phyloP scores from a whole-genome alignment of 805 yeast genomes.

The Yarrowia porcina region DNA sequence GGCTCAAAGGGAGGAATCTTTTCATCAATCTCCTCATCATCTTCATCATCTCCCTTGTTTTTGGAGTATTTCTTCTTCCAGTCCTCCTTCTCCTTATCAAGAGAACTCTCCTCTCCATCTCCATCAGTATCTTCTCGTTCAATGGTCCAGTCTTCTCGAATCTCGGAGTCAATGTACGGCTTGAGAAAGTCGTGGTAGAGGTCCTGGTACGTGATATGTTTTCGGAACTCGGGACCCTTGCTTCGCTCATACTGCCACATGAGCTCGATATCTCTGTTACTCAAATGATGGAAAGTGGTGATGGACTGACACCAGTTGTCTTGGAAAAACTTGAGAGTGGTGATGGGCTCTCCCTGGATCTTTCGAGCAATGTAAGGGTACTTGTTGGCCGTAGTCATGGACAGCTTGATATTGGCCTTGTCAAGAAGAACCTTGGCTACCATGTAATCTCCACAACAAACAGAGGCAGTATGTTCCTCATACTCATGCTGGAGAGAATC shows the following conservation, averaged over 20 bases:
- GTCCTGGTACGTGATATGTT: conserved; percentile 37
- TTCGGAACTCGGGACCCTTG: conserved; percentile 28
- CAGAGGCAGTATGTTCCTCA: conserved; percentile 29
- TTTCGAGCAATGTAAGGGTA: conserved; percentile 29
- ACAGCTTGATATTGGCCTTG: conserved; percentile 26
- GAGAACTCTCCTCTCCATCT: conserved; percentile 2
- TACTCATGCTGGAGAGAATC: conserved; percentile 28
- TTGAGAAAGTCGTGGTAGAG: conserved; percentile 33
- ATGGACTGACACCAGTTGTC: conserved; percentile 37
- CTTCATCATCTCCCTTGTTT: background rate
- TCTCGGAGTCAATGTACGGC: conserved; percentile 28
- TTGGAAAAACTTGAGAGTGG: conserved; percentile 26
- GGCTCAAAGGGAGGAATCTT: background rate
- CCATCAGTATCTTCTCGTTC: conserved; percentile 14
- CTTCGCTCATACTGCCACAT: conserved; percentile 40
- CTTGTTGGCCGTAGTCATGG: conserved; percentile 28
- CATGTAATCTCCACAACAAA: conserved; percentile 41
- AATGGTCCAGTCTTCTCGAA: conserved; percentile 17
- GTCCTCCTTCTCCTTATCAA: conserved; percentile 11
- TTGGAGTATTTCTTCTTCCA: background rate
- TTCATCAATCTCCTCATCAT: background rate
- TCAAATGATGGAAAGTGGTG: conserved; percentile 38
- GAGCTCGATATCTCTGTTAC: conserved; percentile 34
- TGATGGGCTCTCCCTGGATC: conserved; percentile 39
- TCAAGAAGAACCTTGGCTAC: conserved; percentile 34